A percentile compares a stretch with the other conserved stretches of the same genome.
These are phyloP conservation scores for Gossypium armourianum DNA, from an alignment of 441 rosid genomes.

Conservation along the genomic window DNA sequence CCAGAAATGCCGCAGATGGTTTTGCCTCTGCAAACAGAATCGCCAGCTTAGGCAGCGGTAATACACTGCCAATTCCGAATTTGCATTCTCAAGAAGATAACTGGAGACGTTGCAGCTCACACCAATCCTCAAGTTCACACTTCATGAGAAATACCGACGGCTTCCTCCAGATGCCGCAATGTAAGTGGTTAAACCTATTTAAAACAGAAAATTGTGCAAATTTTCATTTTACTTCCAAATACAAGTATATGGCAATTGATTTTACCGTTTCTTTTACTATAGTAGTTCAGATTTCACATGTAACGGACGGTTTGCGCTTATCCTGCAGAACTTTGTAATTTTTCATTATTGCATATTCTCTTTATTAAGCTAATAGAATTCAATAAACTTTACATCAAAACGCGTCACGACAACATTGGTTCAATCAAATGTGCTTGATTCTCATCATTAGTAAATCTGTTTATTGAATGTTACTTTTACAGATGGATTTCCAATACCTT, in stretches of 20 bases:
- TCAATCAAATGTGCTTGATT: background rate
- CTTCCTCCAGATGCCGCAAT: conserved; percentile 25
- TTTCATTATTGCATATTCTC: background rate
- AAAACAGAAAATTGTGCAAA: conserved; percentile 1
- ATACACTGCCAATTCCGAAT: conserved; percentile 21
- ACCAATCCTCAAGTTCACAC: conserved; percentile 25
- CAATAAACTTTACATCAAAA: background rate
- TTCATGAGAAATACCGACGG: conserved; percentile 16
- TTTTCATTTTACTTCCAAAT: background rate
- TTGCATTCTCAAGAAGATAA: conserved; percentile 25
- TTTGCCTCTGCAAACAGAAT: conserved; percentile 19
- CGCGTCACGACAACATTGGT: background rate
- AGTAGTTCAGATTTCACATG: background rate
- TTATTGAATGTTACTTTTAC: conserved; percentile 20
- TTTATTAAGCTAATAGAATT: background rate
- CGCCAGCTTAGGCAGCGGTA: conserved; percentile 17
- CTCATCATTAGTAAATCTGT: background rate
- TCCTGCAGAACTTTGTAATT: background rate
- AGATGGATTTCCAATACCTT: conserved; percentile 44
- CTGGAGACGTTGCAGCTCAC: conserved; percentile 18
- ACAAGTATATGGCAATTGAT: conserved; percentile 1
- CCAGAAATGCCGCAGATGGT: conserved; percentile 26
- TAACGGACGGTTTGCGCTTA: background rate
- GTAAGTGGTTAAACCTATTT: conserved; percentile 29
- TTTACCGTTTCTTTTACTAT: background rate